Evolutionary conservation across 2,329 filamentous ascomycete genomes (phyloP), one percentile per base, ranked within the genome.

Genomic region (Colletotrichum australisinense): DNA sequence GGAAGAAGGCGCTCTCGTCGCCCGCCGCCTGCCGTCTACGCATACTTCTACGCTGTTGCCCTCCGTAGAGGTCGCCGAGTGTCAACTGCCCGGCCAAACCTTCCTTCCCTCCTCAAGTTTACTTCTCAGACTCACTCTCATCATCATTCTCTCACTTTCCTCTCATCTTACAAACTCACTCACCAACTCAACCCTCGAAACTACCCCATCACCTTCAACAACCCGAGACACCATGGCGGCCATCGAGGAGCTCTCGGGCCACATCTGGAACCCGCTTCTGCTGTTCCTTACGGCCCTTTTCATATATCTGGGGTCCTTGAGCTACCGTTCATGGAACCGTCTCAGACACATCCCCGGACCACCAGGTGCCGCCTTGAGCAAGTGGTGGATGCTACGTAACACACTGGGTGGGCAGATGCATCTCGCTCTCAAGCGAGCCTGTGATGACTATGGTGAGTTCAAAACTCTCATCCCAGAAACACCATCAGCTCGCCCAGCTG

Each of bases 331-430:
- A n/a, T 83, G 81, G 80, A 76, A 79, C 67, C 80, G 80, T 52
- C 77, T 83, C 38, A 80, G 78, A 8, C 80, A 83, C 65, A 72
- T 83, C 26, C 81, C 81, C 0, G 82, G 81, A 0, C 82, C 82
- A 1, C 80, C 80, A 66, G 77, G 78, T 74, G 80, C 79, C 12
- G 77, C 77, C 16, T 76, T 82, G 59, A 82, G 79, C 67, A 80
- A 82, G 56, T 77, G 76, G 26, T 82, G 81, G 80, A 78, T 82
- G 73, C 75, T 81, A 75, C 74, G 74, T 75, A 75, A 74, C 74
- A 75, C 74, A 75, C 63, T 75, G 56, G 66, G 72, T 75, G 74
- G 74, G 60, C 69, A 72, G 68, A 75, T 75, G 74, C 74, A 75
- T 75, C 74, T 75, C 24, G 74, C 72, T 22, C 72, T 75, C 63